phyloP scores from a whole-genome alignment of 148 eudicot species.

The Oxyria digyna region DNA sequence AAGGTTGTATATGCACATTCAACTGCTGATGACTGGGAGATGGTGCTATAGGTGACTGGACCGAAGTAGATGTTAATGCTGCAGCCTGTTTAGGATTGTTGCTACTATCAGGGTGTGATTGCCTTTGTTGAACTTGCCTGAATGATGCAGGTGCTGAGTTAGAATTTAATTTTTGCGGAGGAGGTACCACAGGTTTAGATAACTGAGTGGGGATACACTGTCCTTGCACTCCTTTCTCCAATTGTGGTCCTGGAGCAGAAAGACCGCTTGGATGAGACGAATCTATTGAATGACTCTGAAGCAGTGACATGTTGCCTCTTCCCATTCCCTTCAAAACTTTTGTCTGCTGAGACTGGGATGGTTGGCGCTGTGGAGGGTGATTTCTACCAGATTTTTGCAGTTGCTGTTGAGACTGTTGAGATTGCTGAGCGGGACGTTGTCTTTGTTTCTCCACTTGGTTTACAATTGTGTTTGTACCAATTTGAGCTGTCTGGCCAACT shows the following conservation, averaged over 20 bases:
- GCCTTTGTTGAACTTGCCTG: constrained; percentile 39
- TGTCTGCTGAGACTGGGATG: constrained; percentile 44
- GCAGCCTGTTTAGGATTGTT: constrained; percentile 29
- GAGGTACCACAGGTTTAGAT: constrained; percentile 26
- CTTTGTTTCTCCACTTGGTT: constrained; percentile 57
- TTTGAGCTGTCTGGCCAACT: constrained; percentile 34
- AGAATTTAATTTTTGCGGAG: constrained; percentile 34
- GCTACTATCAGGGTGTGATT: constrained; percentile 38
- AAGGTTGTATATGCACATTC: constrained; percentile 23
- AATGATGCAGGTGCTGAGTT: constrained; percentile 26
- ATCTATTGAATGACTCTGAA: constrained; percentile 32
- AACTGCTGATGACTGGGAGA: constrained; percentile 37
- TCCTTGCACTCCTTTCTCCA: constrained; percentile 54
- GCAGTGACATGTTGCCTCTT: constrained; percentile 35
- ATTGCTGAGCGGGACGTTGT: constrained; percentile 38
- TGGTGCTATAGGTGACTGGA: constrained; percentile 20
- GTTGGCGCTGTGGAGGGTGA: constrained; percentile 61
- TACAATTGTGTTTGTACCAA: constrained; percentile 28
- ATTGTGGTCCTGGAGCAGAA: constrained; percentile 34
- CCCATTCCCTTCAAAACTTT: constrained; percentile 53
- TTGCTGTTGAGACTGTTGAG: constrained; percentile 33
- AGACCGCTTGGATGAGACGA: constrained; percentile 41
- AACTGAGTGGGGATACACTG: constrained; percentile 27
- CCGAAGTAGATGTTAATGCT: constrained; percentile 22
- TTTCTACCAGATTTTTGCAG: constrained; percentile 47